Evolutionary conservation across 176 grass and related monocot species (phyloP).

Genomic region (Aegilops sharonensis): DNA sequence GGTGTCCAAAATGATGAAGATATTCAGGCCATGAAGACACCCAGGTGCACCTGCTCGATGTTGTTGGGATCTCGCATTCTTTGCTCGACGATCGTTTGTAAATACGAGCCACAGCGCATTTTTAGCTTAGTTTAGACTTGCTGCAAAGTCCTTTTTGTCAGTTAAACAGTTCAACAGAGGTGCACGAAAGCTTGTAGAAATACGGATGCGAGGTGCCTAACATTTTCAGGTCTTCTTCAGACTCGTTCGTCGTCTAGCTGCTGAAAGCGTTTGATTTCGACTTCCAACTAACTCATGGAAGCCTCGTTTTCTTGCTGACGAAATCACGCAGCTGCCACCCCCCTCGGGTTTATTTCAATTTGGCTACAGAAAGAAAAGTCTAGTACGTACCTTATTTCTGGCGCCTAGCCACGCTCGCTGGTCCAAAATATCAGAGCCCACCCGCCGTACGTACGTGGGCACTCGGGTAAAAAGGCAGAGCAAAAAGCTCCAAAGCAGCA

Average conservation of each 20-base stretch:
- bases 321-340: not conserved
- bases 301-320: not conserved
- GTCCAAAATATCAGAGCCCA: constrained; percentile 34
- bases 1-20: constrained; percentile 79
- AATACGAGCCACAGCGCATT: constrained; percentile 15
- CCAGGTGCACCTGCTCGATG: not conserved
- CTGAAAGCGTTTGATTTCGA: not conserved
- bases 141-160: no score
- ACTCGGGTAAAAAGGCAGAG: not conserved
- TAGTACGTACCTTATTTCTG: not conserved
- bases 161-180: no score
- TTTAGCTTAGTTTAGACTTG: not conserved
- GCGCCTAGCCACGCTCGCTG: not conserved
- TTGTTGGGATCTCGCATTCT: not conserved
- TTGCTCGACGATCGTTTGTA: constrained; percentile 24
- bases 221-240: not conserved
- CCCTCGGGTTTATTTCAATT: not conserved
- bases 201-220: not conserved
- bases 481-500: constrained; percentile 9
- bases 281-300: not conserved
- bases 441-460: not conserved
- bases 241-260: not conserved
- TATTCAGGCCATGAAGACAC: constrained; percentile 73
- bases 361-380: not conserved
- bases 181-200: not conserved